Evolutionary conservation across 805 yeast species (phyloP).

Genomic region (Candida pseudoglaebosa): DNA sequence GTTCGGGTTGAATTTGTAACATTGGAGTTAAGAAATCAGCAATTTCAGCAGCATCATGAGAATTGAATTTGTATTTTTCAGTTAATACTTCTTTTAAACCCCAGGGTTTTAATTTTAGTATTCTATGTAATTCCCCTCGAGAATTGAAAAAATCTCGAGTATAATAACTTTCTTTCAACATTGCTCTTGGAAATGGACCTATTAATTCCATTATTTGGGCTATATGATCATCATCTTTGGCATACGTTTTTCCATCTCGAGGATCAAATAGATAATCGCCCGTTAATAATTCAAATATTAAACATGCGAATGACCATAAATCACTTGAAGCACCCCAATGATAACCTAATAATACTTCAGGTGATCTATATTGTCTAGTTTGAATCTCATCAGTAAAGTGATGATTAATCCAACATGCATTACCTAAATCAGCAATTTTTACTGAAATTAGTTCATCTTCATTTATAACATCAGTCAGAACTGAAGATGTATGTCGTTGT

Average conservation of each 20-base stretch:
- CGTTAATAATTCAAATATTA: constrained; percentile 84
- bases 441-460: constrained; percentile 58
- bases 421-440: constrained; percentile 68
- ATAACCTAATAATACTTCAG: constrained; percentile 65
- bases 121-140: constrained; percentile 70
- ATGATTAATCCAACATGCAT: constrained; percentile 60
- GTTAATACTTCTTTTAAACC: constrained; percentile 71
- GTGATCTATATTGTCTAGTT: constrained; percentile 64
- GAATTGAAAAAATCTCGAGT: constrained; percentile 61
- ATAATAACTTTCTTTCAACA: constrained; percentile 59
- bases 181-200: constrained; percentile 60
- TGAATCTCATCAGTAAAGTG: constrained; percentile 69
- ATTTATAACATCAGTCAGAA: constrained; percentile 17
- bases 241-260: constrained; percentile 65
- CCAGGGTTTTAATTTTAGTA: constrained; percentile 85
- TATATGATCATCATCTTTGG: constrained; percentile 92
- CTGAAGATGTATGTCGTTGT: constrained; percentile 3
- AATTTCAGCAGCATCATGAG: constrained; percentile 65
- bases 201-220: constrained; percentile 89
- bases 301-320: constrained; percentile 93
- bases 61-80: constrained; percentile 78
- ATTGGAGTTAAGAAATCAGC: constrained; percentile 79
- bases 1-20: constrained; percentile 73
- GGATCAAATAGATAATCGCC: constrained; percentile 97
- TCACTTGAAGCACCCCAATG: constrained; percentile 96